Evolutionary conservation across 2,329 filamentous ascomycete genomes (phyloP), one percentile per base, ranked within the genome.

Genomic region (Fusarium neocosmosporiellum): DNA sequence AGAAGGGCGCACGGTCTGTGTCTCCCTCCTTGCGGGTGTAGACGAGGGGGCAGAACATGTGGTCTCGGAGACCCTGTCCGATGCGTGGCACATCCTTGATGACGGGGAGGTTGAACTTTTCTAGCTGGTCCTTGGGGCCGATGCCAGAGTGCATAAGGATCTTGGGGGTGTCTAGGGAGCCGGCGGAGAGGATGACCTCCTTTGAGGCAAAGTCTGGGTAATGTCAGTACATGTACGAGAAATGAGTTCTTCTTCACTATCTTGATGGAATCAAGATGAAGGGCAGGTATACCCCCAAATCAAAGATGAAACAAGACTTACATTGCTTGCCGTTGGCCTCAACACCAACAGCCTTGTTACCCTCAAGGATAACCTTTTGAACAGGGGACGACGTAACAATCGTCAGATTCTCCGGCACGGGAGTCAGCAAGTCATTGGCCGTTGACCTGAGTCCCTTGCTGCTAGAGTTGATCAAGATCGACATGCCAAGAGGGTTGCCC

Each of bases 401-500:
- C 8, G 72, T 76, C 16, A 76, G 78, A 67, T 91, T 92, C 0
- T 81, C 75, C 0, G 87, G 86, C 1, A 75, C 50, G 4, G 79
- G 74, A 2, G 72, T 68, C 13, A 91, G 71, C 53, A 90, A 80
- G 67, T 89, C 88, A 2, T 81, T 81, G 0, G 89, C 85, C 0
- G 88, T 90, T 0, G 84, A 85, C 20, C 88, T 81, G 10, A 82
- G 58, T 1, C 88, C 88, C 9, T 84, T 80, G 29, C 82, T 75
- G n/a, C 85, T 82, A 13, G 88, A 88, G 54, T 85, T 86, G 69
- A 88, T 85, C 18, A 84, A 75, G 48, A 86, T 78, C 2, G 84
- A 84, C 80, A 91, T 85, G 5, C 90, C 90, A 33, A 90, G 81
- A 0, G 88, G 88, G 73, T 91, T 84, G 0, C 89, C 89, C 9